Evolutionary conservation across 441 rosid species (phyloP).

Genomic region (Adansonia gregorii): DNA sequence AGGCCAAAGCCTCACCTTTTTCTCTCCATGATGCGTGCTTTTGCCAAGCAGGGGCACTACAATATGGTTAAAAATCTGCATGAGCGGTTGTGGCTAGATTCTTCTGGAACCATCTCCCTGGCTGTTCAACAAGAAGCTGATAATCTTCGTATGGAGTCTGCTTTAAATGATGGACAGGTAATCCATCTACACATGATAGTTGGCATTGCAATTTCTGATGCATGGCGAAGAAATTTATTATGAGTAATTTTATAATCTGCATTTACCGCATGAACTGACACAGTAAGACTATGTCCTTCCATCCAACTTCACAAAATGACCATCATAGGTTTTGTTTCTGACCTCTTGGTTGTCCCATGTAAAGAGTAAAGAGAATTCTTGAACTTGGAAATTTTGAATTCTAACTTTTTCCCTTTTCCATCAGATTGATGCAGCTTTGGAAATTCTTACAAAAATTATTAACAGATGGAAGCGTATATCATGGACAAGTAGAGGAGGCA

Average conservation of each 20-base stretch:
- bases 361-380: neutral
- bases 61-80: slow-evolving; percentile 62
- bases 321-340: neutral
- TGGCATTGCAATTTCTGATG: slow-evolving; percentile 21
- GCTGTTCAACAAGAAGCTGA: slow-evolving; percentile 68
- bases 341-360: neutral
- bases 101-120: slow-evolving; percentile 58
- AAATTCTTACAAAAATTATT: slow-evolving; percentile 48
- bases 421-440: slow-evolving; percentile 59
- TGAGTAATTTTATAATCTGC: neutral
- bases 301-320: neutral
- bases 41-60: slow-evolving; percentile 60
- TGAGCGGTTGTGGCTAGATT: slow-evolving; percentile 67
- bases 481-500: slow-evolving; percentile 81
- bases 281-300: neutral
- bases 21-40: slow-evolving; percentile 77
- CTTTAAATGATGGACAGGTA: slow-evolving; percentile 75
- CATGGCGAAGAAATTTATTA: neutral
- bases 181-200: slow-evolving; percentile 11
- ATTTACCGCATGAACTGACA: neutral
- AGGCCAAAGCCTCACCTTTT: slow-evolving; percentile 78
- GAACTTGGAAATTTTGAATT: neutral
- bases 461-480: slow-evolving; percentile 68
- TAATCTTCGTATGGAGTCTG: slow-evolving; percentile 81
- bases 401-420: slow-evolving; percentile 19